Evolutionary conservation across 2,329 filamentous ascomycete genomes (phyloP).

Genomic region (Xylariomycetidae sp.): DNA sequence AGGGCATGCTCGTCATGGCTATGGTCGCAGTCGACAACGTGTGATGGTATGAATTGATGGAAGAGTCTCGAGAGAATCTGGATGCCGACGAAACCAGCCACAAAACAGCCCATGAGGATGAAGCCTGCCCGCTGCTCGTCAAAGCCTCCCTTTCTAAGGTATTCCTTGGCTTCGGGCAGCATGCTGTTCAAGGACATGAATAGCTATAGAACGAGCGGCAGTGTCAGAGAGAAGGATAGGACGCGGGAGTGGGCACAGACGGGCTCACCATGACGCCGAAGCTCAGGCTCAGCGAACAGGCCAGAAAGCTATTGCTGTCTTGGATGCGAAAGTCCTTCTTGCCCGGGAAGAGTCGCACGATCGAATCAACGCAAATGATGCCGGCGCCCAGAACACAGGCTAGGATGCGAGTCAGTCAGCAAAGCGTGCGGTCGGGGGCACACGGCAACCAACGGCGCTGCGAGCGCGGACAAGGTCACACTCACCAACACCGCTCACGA

Average conservation of each 20-base stretch:
- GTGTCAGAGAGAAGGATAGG: not conserved
- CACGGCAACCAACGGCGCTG: conserved; percentile 2
- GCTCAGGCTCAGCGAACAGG: conserved; percentile 81
- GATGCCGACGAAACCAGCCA: conserved; percentile 68
- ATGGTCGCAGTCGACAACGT: conserved; percentile 76
- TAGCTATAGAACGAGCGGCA: conserved; percentile 49
- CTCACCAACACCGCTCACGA: conserved; percentile 72
- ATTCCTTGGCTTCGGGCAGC: conserved; percentile 78
- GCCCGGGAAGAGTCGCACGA: conserved; percentile 67
- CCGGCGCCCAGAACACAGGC: conserved; percentile 69
- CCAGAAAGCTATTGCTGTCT: conserved; percentile 82
- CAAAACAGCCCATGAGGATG: conserved; percentile 62
- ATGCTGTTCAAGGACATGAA: conserved; percentile 92
- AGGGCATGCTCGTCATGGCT: conserved; percentile 52
- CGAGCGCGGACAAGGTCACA: conserved; percentile 23
- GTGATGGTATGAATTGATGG: conserved; percentile 69
- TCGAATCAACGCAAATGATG: conserved; percentile 79
- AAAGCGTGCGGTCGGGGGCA: conserved; percentile 9
- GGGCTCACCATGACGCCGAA: conserved; percentile 86
- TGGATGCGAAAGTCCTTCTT: conserved; percentile 78
- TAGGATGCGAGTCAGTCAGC: conserved; percentile 4
- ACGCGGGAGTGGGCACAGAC: not conserved
- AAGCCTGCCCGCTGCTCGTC: conserved; percentile 61
- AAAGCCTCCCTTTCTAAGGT: conserved; percentile 65
- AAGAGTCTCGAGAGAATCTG: conserved; percentile 66